Conservation (phyloP, 495 filamentous ascomycete species). For the Penicillium daleae region DNA sequence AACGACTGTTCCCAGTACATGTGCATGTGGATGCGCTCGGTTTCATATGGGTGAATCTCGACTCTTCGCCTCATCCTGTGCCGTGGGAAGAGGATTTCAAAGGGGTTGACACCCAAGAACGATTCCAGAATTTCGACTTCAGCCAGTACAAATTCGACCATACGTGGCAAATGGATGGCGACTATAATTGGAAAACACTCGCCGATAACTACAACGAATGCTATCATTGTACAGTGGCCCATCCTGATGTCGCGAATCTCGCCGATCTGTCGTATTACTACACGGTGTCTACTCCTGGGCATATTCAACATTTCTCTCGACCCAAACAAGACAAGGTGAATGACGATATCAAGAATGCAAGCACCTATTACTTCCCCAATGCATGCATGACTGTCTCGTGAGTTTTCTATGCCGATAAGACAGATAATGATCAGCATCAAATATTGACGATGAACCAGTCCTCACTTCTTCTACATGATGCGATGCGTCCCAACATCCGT, state of each 20-base stretch:
- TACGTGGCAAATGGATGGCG: constrained; percentile 52
- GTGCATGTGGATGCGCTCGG: constrained; percentile 51
- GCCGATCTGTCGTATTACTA: constrained; percentile 48
- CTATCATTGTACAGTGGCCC: constrained; percentile 55
- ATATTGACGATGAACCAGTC: constrained; percentile 22
- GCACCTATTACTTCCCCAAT: constrained; percentile 54
- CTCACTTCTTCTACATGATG: constrained; percentile 52
- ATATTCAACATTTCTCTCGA: constrained; percentile 49
- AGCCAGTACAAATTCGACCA: constrained; percentile 55
- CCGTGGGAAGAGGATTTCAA: constrained; percentile 52
- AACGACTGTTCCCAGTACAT: constrained; percentile 49
- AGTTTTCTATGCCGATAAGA: constrained; percentile 22
- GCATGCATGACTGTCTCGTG: constrained; percentile 54
- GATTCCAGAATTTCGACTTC: constrained; percentile 48
- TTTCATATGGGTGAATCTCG: constrained; percentile 57
- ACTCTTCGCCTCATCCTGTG: constrained; percentile 44
- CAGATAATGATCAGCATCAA: neutral
- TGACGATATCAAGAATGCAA: constrained; percentile 42
- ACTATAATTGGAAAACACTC: constrained; percentile 58
- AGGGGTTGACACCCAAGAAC: constrained; percentile 45
- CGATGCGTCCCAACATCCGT: constrained; percentile 44
- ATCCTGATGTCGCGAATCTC: constrained; percentile 49
- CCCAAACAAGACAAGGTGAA: constrained; percentile 42
- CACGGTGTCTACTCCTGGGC: constrained; percentile 42
- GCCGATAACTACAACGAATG: constrained; percentile 61